Evolutionary conservation across 805 yeast species (phyloP).

Genomic region (Kurtzmaniella cleridarum): DNA sequence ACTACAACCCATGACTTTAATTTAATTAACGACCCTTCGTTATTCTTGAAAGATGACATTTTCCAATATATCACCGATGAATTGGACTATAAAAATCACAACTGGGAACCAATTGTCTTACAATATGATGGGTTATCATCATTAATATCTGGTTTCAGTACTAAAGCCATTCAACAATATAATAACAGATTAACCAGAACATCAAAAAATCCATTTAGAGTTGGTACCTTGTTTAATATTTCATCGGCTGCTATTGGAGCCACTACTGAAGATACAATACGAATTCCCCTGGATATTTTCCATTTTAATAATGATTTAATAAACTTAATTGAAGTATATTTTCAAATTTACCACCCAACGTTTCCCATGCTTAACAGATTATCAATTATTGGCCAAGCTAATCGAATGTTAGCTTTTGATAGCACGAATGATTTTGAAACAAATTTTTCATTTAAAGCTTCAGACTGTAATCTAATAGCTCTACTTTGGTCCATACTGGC

Average conservation of each 20-base stretch:
- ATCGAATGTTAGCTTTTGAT: neutral
- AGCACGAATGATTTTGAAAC: neutral
- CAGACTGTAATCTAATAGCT: constrained; percentile 13
- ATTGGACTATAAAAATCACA: constrained; percentile 5
- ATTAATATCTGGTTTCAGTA: constrained; percentile 16
- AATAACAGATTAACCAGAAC: constrained; percentile 6
- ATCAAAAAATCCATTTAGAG: constrained; percentile 16
- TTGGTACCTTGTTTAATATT: constrained; percentile 18
- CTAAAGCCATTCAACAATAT: constrained; percentile 12
- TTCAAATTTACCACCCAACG: constrained; percentile 16
- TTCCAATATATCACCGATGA: constrained; percentile 21
- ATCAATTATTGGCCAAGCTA: constrained; percentile 12
- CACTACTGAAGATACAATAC: constrained; percentile 6
- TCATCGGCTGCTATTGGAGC: constrained; percentile 10
- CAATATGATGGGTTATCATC: constrained; percentile 17
- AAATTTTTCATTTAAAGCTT: neutral
- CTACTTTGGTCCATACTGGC: constrained; percentile 18
- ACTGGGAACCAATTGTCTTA: constrained; percentile 14
- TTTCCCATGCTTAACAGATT: constrained; percentile 18
- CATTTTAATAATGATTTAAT: constrained; percentile 12
- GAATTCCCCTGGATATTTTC: constrained; percentile 14
- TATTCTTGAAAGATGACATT: constrained; percentile 12
- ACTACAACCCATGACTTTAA: constrained; percentile 1
- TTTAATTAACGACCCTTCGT: constrained; percentile 11
- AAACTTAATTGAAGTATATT: constrained; percentile 12